Base-by-base conservation (phyloP, 2,329 filamentous ascomycete genomes). In the Fusarium fracticaudum region DNA sequence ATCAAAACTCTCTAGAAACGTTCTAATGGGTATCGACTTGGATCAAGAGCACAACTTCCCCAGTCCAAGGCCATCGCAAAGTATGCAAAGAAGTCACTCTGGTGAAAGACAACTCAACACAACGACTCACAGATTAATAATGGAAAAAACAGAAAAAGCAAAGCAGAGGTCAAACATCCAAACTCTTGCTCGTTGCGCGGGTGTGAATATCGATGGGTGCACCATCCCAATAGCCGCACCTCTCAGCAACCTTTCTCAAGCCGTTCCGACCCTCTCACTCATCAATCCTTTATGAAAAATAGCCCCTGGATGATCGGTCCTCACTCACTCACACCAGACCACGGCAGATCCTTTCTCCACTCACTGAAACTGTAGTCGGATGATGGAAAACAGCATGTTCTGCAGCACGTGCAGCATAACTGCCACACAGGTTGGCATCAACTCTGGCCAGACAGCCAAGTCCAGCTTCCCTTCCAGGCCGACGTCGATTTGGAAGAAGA, bases 361-460 rank as follows among this genome's bases (percentile, higher is more conserved):
- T 76, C 67, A 79, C 45, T 81, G 84, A 75, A 93, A 92, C 72
- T 89, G 87, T 77, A 93, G 82, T 72, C 91, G 86, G 41, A 92
- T 88, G 76, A 93, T 92, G 51, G 89, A 91, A 82, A 93, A 92
- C 64, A 93, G 81, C 91, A 93, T 93, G 80, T 92, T 93, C 82
- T 93, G 91, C 81, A 92, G 79, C 58, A 92, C 91, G 76, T 93
- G 91, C 79, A 92, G 83, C 84, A 90, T 90, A 29, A 92, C 91
- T 29, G 89, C 89, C 26, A 91, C 88, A 62, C 89, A 89, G 7
- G 91, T 91, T 24, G 91, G 91, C 76, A 93, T 81, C 77, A 93
- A 81, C 83, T 92, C 91, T 5, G 91, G 91, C 89, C 91, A 92
- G 63, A 90, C 88, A 12, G 87, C 87, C 74, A 93, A 83, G 80